Evolutionary conservation across 2,329 filamentous ascomycete genomes (phyloP), one percentile per base, ranked within the genome.

Genomic region (Aspergillus fumigatiaffinis): DNA sequence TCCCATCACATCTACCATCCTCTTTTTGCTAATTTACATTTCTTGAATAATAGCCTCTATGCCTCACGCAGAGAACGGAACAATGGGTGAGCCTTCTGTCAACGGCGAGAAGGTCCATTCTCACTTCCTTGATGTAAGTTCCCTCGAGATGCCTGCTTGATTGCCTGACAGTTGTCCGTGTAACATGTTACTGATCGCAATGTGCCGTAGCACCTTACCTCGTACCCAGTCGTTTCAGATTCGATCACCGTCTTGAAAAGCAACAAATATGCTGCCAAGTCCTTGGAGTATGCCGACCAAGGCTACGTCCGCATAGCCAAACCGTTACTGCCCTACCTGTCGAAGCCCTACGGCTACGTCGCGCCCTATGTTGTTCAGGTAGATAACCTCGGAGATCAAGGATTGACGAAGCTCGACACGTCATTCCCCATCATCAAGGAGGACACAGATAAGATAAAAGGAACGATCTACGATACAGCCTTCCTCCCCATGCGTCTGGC

Each of bases 221-320:
- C 87, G 64, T 96, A 96, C 77, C 93, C 93, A 44, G 77, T 95
- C 64, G 84, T 97, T 71, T 85, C 85, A 71, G 91, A 96, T 75
- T 80, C 87, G 69, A 85, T 96, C 76, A 79, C 84, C 60, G 87
- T 85, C 71, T 88, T 95, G 83, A 90, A 92, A 77, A 80, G 84
- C 71, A 91, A 93, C 78, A 87, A 90, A 52, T 88, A 90, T 71
- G 92, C 90, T 71, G 87, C 91, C 74, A 92, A 88, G 78, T 92
- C 91, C 47, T 79, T 97, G 71, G 82, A 89, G 67, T 77, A 94
- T 61, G 84, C 88, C 73, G 84, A 89, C 71, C 84, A 86, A 59
- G 87, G 87, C 68, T 96, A 92, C 81, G 80, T 86, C 71, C 86
- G 84, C 63, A 82, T 96, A 68, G 88, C 88, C 72, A 88, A 87